phyloP scores from a whole-genome alignment of 495 filamentous ascomycete genomes.

The Podospora didyma region DNA sequence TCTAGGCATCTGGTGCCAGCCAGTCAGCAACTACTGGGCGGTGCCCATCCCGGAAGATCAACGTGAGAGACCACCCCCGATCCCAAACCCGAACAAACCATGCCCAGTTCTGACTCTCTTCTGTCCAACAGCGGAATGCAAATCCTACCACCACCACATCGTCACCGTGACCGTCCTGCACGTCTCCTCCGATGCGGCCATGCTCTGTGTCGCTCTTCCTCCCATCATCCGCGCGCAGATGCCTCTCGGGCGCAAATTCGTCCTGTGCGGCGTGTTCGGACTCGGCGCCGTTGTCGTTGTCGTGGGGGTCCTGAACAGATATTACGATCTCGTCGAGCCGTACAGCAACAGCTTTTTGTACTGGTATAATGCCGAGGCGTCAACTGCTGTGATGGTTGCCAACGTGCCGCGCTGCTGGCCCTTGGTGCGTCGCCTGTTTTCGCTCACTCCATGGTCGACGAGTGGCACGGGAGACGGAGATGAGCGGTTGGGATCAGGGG shows the following conservation, averaged over 20 bases:
- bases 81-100: neutral
- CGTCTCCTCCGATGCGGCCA: constrained; percentile 28
- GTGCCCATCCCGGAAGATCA: constrained; percentile 35
- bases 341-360: constrained; percentile 33
- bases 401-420: constrained; percentile 29
- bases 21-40: constrained; percentile 59
- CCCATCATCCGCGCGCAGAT: constrained; percentile 24
- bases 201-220: constrained; percentile 29
- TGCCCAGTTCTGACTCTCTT: neutral
- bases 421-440: constrained; percentile 21
- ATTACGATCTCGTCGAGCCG: constrained; percentile 25
- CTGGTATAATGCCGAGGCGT: constrained; percentile 34
- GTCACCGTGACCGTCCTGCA: constrained; percentile 43
- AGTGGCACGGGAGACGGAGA: no score
- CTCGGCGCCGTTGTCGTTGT: constrained; percentile 32
- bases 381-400: constrained; percentile 24
- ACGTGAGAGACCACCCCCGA: neutral
- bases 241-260: constrained; percentile 10
- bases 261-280: constrained; percentile 14
- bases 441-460: constrained; percentile 9
- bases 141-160: constrained; percentile 48
- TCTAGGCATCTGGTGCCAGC: constrained; percentile 58
- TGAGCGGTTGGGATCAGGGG: no score
- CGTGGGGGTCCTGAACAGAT: constrained; percentile 13
- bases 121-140: constrained; percentile 37